Percentiles rank a stretch among this genome's conserved stretches.
These are phyloP conservation scores for Hemileccinum rubropunctum DNA, from an alignment of 768 basidiomycete species.

Conservation along the genomic window DNA sequence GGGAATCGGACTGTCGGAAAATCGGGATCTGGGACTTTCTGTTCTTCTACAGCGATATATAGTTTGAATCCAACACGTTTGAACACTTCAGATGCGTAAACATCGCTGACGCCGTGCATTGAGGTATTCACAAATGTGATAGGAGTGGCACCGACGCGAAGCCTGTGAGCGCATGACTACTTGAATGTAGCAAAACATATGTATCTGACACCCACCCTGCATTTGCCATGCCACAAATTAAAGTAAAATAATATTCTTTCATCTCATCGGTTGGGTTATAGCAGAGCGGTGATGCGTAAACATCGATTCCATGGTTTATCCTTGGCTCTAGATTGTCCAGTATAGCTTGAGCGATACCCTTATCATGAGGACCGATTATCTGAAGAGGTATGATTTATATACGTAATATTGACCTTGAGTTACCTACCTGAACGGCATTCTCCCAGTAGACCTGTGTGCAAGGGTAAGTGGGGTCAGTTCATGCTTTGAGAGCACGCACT, in stretches of 20 bases:
- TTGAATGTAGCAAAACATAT: not conserved
- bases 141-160: slow-evolving; percentile 5
- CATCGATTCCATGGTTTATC: slow-evolving; percentile 37
- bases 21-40: slow-evolving; percentile 75
- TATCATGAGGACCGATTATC: slow-evolving; percentile 85
- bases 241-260: slow-evolving; percentile 54
- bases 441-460: slow-evolving; percentile 78
- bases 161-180: slow-evolving; percentile 9
- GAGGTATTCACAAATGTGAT: slow-evolving; percentile 82
- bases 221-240: slow-evolving; percentile 25
- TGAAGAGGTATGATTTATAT: slow-evolving; percentile 27
- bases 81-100: slow-evolving; percentile 58
- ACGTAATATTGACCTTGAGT: not conserved
- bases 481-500: slow-evolving; percentile 33
- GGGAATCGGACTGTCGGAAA: slow-evolving; percentile 86
- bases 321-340: slow-evolving; percentile 54
- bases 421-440: slow-evolving; percentile 73
- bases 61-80: slow-evolving; percentile 54
- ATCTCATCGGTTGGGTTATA: slow-evolving; percentile 59
- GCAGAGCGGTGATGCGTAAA: slow-evolving; percentile 44
- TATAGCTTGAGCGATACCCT: slow-evolving; percentile 70
- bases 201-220: slow-evolving; percentile 13
- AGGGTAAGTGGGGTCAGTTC: not conserved
- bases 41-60: slow-evolving; percentile 60
- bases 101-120: slow-evolving; percentile 86